Percentiles rank a stretch among this genome's conserved stretches.
Conservation (phyloP, 495 filamentous ascomycete species). For the Umbilicaria muhlenbergii region DNA sequence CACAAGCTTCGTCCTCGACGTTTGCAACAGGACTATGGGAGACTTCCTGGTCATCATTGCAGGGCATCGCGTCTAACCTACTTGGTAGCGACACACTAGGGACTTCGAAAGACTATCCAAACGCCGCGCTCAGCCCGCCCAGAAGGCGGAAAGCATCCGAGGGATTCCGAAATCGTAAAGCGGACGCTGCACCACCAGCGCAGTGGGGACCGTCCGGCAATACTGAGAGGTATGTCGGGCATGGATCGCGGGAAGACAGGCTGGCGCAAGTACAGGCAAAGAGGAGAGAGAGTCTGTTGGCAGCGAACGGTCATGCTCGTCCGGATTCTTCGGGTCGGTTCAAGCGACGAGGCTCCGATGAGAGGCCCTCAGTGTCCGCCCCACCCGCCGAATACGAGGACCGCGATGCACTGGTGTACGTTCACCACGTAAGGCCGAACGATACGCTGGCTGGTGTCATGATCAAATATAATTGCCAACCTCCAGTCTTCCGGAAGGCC, state of each 20-base stretch:
- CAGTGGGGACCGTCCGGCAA: conserved; percentile 41
- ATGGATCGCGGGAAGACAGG: conserved; percentile 39
- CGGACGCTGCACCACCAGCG: conserved; percentile 22
- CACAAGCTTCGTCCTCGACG: conserved; percentile 19
- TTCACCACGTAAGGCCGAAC: conserved; percentile 66
- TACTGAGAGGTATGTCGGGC: conserved; percentile 28
- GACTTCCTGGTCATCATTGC: conserved; percentile 37
- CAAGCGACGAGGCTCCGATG: conserved; percentile 45
- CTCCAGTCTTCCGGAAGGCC: conserved; percentile 63
- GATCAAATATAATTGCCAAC: conserved; percentile 73
- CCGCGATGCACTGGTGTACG: conserved; percentile 64
- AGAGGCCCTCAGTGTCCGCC: conserved; percentile 21
- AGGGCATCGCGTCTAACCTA: conserved; percentile 36
- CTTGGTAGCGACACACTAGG: conserved; percentile 29
- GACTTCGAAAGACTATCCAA: neutral
- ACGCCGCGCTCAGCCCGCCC: conserved; percentile 14
- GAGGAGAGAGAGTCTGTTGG: conserved; percentile 44
- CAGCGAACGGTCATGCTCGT: conserved; percentile 32
- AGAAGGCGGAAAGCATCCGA: conserved; percentile 29
- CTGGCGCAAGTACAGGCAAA: conserved; percentile 41
- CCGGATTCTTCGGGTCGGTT: conserved; percentile 30
- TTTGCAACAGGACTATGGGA: conserved; percentile 30
- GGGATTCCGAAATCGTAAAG: conserved; percentile 24
- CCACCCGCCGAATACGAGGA: conserved; percentile 33
- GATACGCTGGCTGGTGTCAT: conserved; percentile 85